Evolutionary conservation across 371 early-diverging fungal genomes (phyloP).

Genomic region (Rhizopus delemar): DNA sequence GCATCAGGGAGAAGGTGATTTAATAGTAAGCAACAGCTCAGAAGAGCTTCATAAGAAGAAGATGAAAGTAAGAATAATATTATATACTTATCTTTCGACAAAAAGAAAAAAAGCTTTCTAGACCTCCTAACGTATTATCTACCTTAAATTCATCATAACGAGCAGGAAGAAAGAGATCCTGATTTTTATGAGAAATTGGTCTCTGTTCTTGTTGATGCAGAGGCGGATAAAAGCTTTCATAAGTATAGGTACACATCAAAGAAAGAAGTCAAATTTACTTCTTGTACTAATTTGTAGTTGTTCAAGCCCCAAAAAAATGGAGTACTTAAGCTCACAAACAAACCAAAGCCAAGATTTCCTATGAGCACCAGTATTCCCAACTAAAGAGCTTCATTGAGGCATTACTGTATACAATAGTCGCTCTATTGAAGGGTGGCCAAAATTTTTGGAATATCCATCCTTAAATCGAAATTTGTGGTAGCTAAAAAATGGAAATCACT

Average conservation of each 20-base stretch:
- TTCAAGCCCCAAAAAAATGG: slow-evolving; percentile 8
- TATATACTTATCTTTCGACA: slow-evolving; percentile 6
- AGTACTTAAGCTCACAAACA: slow-evolving; percentile 10
- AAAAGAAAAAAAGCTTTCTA: slow-evolving; percentile 4
- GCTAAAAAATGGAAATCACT: no score
- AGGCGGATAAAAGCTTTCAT: slow-evolving; percentile 6
- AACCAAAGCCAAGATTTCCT: slow-evolving; percentile 10
- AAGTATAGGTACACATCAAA: slow-evolving; percentile 7
- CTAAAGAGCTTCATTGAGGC: slow-evolving; percentile 12
- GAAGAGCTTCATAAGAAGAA: slow-evolving; percentile 7
- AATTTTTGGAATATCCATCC: no score
- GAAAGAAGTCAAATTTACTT: neutral
- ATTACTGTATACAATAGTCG: no score
- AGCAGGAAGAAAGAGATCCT: slow-evolving; percentile 7
- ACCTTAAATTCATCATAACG: slow-evolving; percentile 9
- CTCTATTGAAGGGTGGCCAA: no score
- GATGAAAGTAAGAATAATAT: slow-evolving; percentile 9
- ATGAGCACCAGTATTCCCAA: slow-evolving; percentile 5
- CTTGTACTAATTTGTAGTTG: slow-evolving; percentile 10
- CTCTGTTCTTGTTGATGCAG: slow-evolving; percentile 4
- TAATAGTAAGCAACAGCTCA: neutral
- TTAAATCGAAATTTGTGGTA: no score
- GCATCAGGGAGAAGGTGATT: slow-evolving; percentile 9
- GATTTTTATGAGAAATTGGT: slow-evolving; percentile 8
- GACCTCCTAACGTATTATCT: slow-evolving; percentile 5